These are phyloP conservation scores for Smallanthus sonchifolius DNA, from an alignment of 129 eudicot genomes.

Conservation along the genomic window DNA sequence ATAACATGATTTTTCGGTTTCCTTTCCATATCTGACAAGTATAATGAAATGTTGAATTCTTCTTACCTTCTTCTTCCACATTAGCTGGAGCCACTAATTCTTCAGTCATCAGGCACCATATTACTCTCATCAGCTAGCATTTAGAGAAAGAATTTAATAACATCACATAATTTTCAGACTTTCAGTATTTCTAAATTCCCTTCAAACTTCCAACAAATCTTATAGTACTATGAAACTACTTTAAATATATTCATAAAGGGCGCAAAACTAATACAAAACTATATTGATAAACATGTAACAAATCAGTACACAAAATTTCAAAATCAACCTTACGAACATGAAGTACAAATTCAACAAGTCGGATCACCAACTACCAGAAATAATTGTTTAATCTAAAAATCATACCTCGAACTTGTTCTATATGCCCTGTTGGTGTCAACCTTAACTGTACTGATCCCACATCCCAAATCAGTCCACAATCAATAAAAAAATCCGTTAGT, in stretches of 20 bases:
- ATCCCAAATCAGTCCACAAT: constrained; percentile 78
- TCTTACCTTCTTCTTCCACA: constrained; percentile 43
- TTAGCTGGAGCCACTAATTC: constrained; percentile 36
- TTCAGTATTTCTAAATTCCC: background rate
- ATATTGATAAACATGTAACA: too few relatives aligned
- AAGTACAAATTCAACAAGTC: background rate
- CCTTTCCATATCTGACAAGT: too few relatives aligned
- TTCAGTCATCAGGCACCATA: constrained; percentile 33
- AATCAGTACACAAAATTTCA: too few relatives aligned
- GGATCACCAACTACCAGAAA: background rate
- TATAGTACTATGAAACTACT: background rate
- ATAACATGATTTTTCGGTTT: too few relatives aligned
- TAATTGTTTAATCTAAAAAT: background rate
- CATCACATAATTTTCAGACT: background rate
- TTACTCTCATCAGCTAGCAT: constrained; percentile 52
- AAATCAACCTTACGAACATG: background rate
- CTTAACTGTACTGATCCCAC: constrained; percentile 65
- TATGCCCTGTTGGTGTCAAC: constrained; percentile 95
- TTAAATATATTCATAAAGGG: background rate
- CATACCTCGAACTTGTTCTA: constrained; percentile 97
- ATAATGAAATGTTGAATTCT: background rate
- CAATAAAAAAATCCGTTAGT: background rate
- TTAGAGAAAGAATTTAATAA: constrained; percentile 9
- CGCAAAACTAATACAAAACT: background rate
- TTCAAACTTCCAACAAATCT: background rate